Evolutionary conservation across 805 yeast species (phyloP).

Genomic region (Candida dendrica): DNA sequence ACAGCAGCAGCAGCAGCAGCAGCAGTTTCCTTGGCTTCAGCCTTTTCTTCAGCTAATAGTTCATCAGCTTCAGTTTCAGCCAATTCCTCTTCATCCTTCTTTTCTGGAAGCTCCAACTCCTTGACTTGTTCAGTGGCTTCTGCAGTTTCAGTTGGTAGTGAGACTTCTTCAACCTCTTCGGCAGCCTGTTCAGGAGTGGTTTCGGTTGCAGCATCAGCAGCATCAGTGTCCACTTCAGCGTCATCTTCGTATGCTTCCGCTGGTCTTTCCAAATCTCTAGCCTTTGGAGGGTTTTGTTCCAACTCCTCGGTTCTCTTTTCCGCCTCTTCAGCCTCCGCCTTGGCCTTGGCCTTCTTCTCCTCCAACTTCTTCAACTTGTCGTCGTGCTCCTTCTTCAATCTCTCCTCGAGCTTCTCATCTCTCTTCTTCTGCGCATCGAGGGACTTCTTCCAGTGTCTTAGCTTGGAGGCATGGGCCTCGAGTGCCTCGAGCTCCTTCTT

Average conservation of each 20-base stretch:
- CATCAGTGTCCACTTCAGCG: background rate
- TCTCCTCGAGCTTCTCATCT: conserved; percentile 1
- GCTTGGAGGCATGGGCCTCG: conserved; percentile 8
- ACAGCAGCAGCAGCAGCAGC: background rate
- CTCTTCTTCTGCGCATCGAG: conserved; percentile 6
- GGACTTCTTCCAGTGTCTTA: conserved; percentile 7
- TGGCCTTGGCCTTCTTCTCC: conserved; percentile 7
- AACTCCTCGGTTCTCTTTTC: background rate
- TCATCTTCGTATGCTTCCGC: conserved; percentile 1
- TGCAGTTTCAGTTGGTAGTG: conserved; percentile 1
- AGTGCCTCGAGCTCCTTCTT: conserved; percentile 10
- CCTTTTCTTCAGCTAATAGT: conserved; percentile 1
- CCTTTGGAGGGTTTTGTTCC: background rate
- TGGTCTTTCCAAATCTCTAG: conserved; percentile 2
- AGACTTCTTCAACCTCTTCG: conserved; percentile 1
- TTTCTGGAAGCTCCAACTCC: conserved; percentile 2
- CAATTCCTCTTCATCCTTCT: conserved; percentile 1
- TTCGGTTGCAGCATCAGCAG: background rate
- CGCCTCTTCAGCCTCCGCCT: conserved; percentile 4
- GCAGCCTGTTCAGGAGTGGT: background rate
- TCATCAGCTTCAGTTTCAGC: conserved; percentile 7
- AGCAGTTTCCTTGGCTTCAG: background rate
- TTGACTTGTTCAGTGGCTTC: background rate
- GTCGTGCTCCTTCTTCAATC: conserved; percentile 4
- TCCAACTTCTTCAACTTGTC: conserved; percentile 6